Evolutionary conservation across 257 asterid species (phyloP), one percentile per base, ranked within the genome.

Genomic region (Ajuga chamaepitys): DNA sequence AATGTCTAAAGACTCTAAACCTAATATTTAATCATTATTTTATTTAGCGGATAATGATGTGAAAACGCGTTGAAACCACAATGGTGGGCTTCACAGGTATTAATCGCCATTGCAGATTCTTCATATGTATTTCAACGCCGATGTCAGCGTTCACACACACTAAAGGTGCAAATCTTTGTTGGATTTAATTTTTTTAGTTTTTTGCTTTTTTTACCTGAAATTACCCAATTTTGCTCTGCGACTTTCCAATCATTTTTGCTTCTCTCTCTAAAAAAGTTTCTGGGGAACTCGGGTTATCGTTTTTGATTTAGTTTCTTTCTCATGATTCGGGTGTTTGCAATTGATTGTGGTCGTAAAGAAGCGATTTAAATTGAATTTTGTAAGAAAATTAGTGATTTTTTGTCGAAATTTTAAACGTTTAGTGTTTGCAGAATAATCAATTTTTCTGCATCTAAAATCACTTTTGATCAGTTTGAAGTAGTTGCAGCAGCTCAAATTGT

Each of bases 21-120:
- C 7, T 30, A 4, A 4, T 14, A 7, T 5, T n/a, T 14, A 12
- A 4, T 16, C 14, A n/a, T n/a, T 12, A 10, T 40, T 38, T 3
- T 45, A 42, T 45, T 66, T 41, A n/a, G 58, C 22, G 11, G 70
- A 63, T 46, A 35, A 47, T n/a, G 58, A 55, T 12, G 47, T 65
- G 79, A 64, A 54, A 55, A 20, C 72, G 75, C 79, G 75, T 74
- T 63, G 79, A 74, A 74, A 38, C 46, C 13, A 30, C 47, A 57
- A 50, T 9, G 12, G n/a, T 55, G 46, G 20, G 45, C 35, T 42
- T 17, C 51, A 11, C 62, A 34, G 54, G 50, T 47, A 28, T 35
- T 22, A 51, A 30, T 14, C 57, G 46, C 44, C 13, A 12, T 26
- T 26, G 38, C n/a, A 4, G 16, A 3, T 62, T 54, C 65, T 58